Evolutionary conservation across 192 early-diverging fungal species (phyloP), one percentile per base, ranked within the genome.

Genomic region (Coemansia sp.): DNA sequence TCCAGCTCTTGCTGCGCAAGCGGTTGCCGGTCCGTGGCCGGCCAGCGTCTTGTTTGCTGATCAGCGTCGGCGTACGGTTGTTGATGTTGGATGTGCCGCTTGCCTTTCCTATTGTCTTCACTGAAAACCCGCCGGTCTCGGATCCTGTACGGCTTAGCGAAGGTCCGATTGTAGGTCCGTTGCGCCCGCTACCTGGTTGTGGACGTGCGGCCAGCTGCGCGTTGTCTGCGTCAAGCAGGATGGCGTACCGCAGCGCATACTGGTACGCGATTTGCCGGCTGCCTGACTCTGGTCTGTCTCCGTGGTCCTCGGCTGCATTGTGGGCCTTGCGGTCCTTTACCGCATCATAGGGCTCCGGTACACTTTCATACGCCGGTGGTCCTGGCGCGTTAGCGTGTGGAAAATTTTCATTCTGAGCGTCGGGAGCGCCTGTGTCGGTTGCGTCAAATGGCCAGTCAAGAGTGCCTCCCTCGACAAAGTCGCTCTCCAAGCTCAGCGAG

Each of bases 241-340:
- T 71, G 34, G 80, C 80, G 36, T 77, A 78, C 12, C 80, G 64
- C n/a, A 82, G 71, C 23, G 75, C 80, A 50, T 82, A 82, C 55
- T 82, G 80, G 62, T 82, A 82, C 3, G 80, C 68, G 28, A 73
- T 74, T 14, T 59, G 54, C 22, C 68, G 70, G 15, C 50, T 58
- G 12, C 69, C 74, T 54, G 22, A 44, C 8, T 44, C 47, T 19
- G 47, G 47, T 19, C 47, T 19, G 47, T n/a, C 14, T 5, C 14
- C 19, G n/a, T 48, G 47, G 47, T 48, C 47, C 47, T 48, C 47
- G 15, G 7, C 47, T 8, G 47, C 8, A 15, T 0, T 19, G 19
- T 48, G 15, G 7, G 15, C 2, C 17, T 48, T 19, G 19, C 0
- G 20, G 47, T 48, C 47, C 47, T 48, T 19, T 15, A 20, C 47